Base-by-base conservation (phyloP, 2,329 filamentous ascomycete genomes). In the Xylaria hypoxylon region DNA sequence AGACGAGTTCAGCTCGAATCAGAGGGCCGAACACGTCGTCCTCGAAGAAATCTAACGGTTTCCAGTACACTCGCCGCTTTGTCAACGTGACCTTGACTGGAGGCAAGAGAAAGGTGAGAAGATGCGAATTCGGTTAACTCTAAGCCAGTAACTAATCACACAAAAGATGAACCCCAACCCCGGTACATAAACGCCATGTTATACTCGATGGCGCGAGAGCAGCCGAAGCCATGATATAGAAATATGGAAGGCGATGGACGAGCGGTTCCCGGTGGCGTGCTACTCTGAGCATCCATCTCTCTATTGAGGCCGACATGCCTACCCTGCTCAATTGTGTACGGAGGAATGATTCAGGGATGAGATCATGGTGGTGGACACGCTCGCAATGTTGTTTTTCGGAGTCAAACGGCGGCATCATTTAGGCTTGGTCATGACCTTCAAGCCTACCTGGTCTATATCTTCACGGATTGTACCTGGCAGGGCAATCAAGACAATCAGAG, bases 71-170 rank as follows among this genome's bases (percentile, higher is more conserved):
- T 78, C 92, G 95, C 83, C 94, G 95, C 80, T 98, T 98, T 87
- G 94, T 98, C 77, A 97, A 98, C 86, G 94, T 98, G 81, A 96
- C 93, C 80, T 89, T 97, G 85, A 96, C 94, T 75, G 94, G 94
- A 84, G 95, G 95, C 86, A 98, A 98, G 94, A 89, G 95, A 85
- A 97, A 97, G 93, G 93, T 96, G 83, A 80, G 85, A n/a, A 57
- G 19, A 38, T 22, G 6, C 17, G 2, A 40, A 22, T 5, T 7
- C 2, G 13, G n/a, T 24, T 5, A 13, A 15, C 26, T 19, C 5
- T 13, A n/a, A 13, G 5, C 22, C 5, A 47, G 8, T n/a, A 2
- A 55, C 73, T 77, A 64, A 73, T 35, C 48, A 33, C 13, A 13
- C 11, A n/a, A 35, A 53, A 80, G 79, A 80, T 80, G 79, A 80